Base-by-base conservation (phyloP, 345 rosid species). In the Eucalyptus erythrocorys region DNA sequence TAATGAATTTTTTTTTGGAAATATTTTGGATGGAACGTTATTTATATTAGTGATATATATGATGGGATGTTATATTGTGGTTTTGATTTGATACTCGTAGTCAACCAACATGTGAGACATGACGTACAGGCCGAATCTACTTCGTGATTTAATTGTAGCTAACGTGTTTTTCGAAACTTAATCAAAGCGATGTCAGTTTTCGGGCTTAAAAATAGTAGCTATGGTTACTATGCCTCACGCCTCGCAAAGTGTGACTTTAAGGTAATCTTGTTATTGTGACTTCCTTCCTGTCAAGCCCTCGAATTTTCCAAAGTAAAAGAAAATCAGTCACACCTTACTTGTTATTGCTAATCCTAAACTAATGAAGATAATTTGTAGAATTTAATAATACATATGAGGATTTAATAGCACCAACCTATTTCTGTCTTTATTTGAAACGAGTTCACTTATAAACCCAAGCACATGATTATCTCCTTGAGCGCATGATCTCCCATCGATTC, bases 51-150 rank as follows among this genome's bases (percentile, higher is more conserved):
- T 6, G 53, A 50, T 50, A 50, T 50, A 3, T 17, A 6, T 1
- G 8, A 0, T 17, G 8, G 4, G 0, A 50, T 50, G 2, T 50
- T 50, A 50, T 50, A 50, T 50, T 17, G 55, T 0, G 55, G 22
- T 50, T 50, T 50, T 1, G 4, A 50, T 50, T 17, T 50, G 55
- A 50, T 50, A 9, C 55, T 50, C 22, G 0, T 50, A 50, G 53
- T 50, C 0, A 50, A 50, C 53, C 2, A 16, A 17, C 1, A 50
- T 6, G 22, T 50, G 53, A 50, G 53, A 50, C 0, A 50, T 50
- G 8, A 50, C 19, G 0, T 50, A 17, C 0, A 1, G 0, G 17
- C 2, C 0, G 7, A 50, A 50, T 50, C 53, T 50, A 50, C 4
- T 50, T 50, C 4, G 55, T 17, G 22, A 17, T 17, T 50, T 50